phyloP scores from a whole-genome alignment of 306 rosid genomes.

The Castanopsis chinensis region DNA sequence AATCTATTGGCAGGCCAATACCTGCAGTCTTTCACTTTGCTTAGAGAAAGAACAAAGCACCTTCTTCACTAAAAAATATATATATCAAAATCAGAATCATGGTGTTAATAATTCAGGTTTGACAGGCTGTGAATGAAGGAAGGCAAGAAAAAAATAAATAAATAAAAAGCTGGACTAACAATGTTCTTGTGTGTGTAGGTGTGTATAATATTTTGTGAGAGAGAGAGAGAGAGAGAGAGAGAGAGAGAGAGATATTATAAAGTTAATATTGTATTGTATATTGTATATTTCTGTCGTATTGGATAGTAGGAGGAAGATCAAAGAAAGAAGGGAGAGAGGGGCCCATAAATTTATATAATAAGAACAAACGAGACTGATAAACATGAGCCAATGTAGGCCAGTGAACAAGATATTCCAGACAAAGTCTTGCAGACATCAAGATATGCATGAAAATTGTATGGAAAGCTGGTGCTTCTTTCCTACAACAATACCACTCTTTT shows the following conservation, averaged over 20 bases:
- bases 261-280: conserved; percentile 20
- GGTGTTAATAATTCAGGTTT: conserved; percentile 65
- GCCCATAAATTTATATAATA: conserved; percentile 39
- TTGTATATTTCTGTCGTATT: conserved; percentile 24
- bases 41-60: conserved; percentile 50
- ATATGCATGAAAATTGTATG: conserved; percentile 46
- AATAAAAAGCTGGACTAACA: conserved; percentile 41
- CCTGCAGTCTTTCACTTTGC: conserved; percentile 27
- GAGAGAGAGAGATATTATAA: background rate
- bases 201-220: conserved; percentile 27
- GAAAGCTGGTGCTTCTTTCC: conserved; percentile 48
- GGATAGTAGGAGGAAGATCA: conserved; percentile 36
- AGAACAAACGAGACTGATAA: conserved; percentile 39
- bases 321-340: conserved; percentile 31
- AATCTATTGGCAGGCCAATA: conserved; percentile 50
- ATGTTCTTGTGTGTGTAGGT: conserved; percentile 48
- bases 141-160: conserved; percentile 39
- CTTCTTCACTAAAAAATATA: conserved; percentile 8
- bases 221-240: conserved; percentile 28
- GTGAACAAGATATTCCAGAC: conserved; percentile 87
- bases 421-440: conserved; percentile 49
- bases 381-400: conserved; percentile 63
- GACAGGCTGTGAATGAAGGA: conserved; percentile 84
- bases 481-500: conserved; percentile 24
- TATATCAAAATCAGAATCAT: conserved; percentile 27